Evolutionary conservation across 179 eudicot species (phyloP), one percentile per base, ranked within the genome.

Genomic region (Pouteria campechiana): DNA sequence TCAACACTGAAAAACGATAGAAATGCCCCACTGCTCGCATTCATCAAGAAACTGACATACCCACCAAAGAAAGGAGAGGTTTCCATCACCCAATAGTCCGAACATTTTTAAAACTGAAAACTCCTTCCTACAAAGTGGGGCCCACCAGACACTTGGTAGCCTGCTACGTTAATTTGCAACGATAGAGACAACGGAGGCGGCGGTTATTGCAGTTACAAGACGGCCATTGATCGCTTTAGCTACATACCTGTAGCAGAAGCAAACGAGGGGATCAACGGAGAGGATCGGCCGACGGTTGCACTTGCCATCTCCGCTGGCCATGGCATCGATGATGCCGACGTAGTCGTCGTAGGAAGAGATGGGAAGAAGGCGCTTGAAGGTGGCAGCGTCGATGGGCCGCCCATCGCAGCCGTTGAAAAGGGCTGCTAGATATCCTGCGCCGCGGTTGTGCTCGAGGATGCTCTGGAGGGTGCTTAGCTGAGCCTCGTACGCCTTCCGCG

Each of bases 181-280:
- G n/a, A 25, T 34, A 3, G 41, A 14, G 32, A 2, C 8, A 12
- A 27, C 25, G 5, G 18, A 9, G 30, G n/a, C n/a, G n/a, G n/a
- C n/a, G n/a, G n/a, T n/a, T n/a, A n/a, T n/a, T n/a, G n/a, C n/a
- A n/a, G n/a, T n/a, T n/a, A n/a, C n/a, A n/a, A n/a, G n/a, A n/a
- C n/a, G n/a, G n/a, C n/a, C n/a, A n/a, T n/a, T n/a, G n/a, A n/a
- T n/a, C n/a, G n/a, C n/a, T n/a, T n/a, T n/a, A n/a, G n/a, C n/a
- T n/a, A n/a, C n/a, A 18, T 21, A 65, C 72, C 68, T 70, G 49
- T 52, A 49, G 46, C 65, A 70, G 58, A 65, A 70, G 41, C 68
- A 65, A 33, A 65, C 8, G 19, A 65, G 61, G 18, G 62, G 62
- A 35, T 57, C 72, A 50, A 61, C 55, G 24, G 72, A 65, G 15